These are phyloP conservation scores for Calonectria fujianensis DNA, from an alignment of 2,329 filamentous ascomycete genomes.

Conservation along the genomic window DNA sequence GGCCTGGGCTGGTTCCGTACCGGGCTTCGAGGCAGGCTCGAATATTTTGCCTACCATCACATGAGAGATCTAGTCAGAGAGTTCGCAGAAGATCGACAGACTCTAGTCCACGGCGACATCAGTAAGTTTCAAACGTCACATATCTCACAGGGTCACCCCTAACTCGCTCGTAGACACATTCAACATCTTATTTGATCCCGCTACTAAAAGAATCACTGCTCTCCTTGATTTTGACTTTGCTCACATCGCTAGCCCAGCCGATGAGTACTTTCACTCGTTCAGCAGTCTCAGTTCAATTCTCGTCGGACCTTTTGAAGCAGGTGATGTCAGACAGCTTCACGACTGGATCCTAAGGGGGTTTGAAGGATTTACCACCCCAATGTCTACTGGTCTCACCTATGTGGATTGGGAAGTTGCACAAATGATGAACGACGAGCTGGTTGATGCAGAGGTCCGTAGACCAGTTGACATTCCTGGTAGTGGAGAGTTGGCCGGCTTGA, in stretches of 20 bases:
- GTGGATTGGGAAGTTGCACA: background rate
- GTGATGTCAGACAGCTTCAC: background rate
- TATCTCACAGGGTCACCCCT: background rate
- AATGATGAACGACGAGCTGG: background rate
- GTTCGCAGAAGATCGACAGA: background rate
- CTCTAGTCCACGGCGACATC: background rate
- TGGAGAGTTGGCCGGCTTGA: background rate
- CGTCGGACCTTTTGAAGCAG: background rate
- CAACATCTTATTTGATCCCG: background rate
- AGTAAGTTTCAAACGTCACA: background rate
- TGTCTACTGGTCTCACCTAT: no score
- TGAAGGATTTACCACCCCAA: background rate
- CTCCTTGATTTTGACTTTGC: constrained; percentile 7
- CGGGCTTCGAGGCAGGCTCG: background rate
- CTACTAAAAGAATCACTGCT: background rate
- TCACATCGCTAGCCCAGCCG: background rate
- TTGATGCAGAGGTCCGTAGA: background rate
- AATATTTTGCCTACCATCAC: background rate
- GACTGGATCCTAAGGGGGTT: background rate
- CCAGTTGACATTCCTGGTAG: background rate
- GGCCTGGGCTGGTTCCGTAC: background rate
- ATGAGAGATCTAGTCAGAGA: background rate
- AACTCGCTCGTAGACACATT: background rate
- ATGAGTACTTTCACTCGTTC: background rate
- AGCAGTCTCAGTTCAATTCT: background rate